Evolutionary conservation across 345 rosid species (phyloP), one percentile per base, ranked within the genome.

Genomic region (Brassica carinata): DNA sequence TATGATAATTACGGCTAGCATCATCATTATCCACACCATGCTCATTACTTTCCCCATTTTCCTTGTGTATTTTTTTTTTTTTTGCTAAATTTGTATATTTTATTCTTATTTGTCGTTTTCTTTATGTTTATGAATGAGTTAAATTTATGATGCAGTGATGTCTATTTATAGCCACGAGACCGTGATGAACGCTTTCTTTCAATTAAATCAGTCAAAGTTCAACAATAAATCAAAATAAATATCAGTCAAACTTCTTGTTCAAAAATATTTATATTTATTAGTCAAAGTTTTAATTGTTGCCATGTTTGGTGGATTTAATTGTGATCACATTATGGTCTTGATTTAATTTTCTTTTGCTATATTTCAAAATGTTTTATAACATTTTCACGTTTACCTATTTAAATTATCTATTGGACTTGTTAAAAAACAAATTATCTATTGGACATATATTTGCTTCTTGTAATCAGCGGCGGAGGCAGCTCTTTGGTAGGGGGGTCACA

Each of bases 11-110:
- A 77, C 64, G 0, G 64, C 53, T 45, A 77, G 0, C 48, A 77
- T 62, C 64, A 77, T 77, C 75, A 77, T 45, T 9, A 62, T 31
- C 26, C 43, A 45, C 36, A 34, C 17, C 5, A 77, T 62, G 69
- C 75, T 69, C 33, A 14, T 61, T 13, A 69, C 5, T 61, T 69
- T 77, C 2, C 13, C 69, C 69, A 77, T 77, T 2, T 59, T 17
- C 27, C 4, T 11, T 30, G 14, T 13, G 30, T 27, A 10, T 10
- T 29, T 10, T 5, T 33, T 29, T 27, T 29, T 29, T 29, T 29
- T 0, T 3, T 29, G 31, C 31, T 29, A 29, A 29, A 29, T 29
- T 29, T 29, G 31, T 29, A 29, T 29, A 29, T 0, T 29, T 29
- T 29, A 3, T 29, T 29, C 31, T 29, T 29, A 29, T 29, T 29